These are phyloP conservation scores for Arachis hypogaea DNA, from an alignment of 306 rosid genomes.

Conservation along the genomic window DNA sequence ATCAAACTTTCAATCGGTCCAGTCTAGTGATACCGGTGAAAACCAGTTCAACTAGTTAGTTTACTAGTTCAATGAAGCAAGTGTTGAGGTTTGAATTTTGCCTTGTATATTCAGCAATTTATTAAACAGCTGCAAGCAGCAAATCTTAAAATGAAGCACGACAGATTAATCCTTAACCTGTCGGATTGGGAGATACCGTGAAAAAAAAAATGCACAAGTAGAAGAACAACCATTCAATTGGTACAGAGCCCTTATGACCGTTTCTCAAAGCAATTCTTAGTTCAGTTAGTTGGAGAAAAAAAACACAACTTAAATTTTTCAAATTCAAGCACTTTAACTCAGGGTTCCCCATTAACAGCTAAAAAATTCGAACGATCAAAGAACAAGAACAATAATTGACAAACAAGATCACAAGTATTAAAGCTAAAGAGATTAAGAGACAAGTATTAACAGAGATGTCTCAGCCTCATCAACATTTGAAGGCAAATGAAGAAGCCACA, in stretches of 20 bases:
- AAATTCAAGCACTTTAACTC: neutral
- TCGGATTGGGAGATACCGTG: too few species aligned
- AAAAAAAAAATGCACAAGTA: too few species aligned
- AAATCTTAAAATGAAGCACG: too few species aligned
- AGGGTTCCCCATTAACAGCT: slow-evolving; percentile 4
- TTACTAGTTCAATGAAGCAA: too few species aligned
- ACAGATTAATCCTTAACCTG: too few species aligned
- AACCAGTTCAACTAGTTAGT: too few species aligned
- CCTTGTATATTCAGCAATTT: too few species aligned
- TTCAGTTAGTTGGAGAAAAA: neutral
- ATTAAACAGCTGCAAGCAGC: too few species aligned
- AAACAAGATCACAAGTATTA: neutral
- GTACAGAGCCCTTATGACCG: neutral
- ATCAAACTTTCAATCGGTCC: too few species aligned
- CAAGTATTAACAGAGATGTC: neutral
- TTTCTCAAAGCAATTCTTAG: neutral
- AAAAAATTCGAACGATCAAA: neutral
- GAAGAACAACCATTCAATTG: slow-evolving; percentile 1
- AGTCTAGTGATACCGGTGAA: too few species aligned
- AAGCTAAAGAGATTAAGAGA: neutral
- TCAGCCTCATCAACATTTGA: slow-evolving; percentile 10
- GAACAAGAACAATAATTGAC: neutral
- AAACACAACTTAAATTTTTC: neutral
- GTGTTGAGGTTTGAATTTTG: too few species aligned
- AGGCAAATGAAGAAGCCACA: slow-evolving; percentile 1